phyloP scores from a whole-genome alignment of 2,329 filamentous ascomycete genomes.

The Bipolaris bicolor region DNA sequence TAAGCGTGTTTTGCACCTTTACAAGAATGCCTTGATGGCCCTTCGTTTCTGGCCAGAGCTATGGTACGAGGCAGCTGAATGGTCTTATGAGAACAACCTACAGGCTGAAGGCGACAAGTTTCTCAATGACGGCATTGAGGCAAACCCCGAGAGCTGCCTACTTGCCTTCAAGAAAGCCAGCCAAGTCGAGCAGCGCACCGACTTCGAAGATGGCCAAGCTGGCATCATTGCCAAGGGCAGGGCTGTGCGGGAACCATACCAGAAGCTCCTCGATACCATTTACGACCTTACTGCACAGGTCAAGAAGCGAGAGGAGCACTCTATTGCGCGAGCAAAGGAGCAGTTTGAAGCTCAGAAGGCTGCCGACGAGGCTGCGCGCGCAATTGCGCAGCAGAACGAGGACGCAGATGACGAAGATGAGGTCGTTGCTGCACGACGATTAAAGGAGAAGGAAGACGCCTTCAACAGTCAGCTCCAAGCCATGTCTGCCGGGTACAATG shows the following conservation, averaged over 20 bases:
- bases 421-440: slow-evolving; percentile 42
- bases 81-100: slow-evolving; percentile 81
- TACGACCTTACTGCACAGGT: slow-evolving; percentile 81
- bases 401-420: slow-evolving; percentile 64
- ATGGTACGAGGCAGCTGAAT: slow-evolving; percentile 94
- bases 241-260: slow-evolving; percentile 81
- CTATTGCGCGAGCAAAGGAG: slow-evolving; percentile 62
- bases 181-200: slow-evolving; percentile 78
- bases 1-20: slow-evolving; percentile 83
- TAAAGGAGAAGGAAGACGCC: slow-evolving; percentile 58
- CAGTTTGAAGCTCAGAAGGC: slow-evolving; percentile 56
- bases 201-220: slow-evolving; percentile 77
- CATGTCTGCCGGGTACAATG: slow-evolving; percentile 69
- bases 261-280: slow-evolving; percentile 82
- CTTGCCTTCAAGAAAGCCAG: slow-evolving; percentile 90
- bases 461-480: slow-evolving; percentile 63
- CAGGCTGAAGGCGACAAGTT: slow-evolving; percentile 77
- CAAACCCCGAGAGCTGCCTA: slow-evolving; percentile 92
- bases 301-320: slow-evolving; percentile 69
- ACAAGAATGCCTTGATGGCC: slow-evolving; percentile 92
- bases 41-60: slow-evolving; percentile 93
- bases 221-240: slow-evolving; percentile 68
- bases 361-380: slow-evolving; percentile 49
- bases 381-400: slow-evolving; percentile 48
- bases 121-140: slow-evolving; percentile 78